Percentiles rank a stretch among this genome's conserved stretches.
Evolutionary conservation across 495 filamentous ascomycete species (phyloP).

Genomic region (Chaetomium cochliodes): DNA sequence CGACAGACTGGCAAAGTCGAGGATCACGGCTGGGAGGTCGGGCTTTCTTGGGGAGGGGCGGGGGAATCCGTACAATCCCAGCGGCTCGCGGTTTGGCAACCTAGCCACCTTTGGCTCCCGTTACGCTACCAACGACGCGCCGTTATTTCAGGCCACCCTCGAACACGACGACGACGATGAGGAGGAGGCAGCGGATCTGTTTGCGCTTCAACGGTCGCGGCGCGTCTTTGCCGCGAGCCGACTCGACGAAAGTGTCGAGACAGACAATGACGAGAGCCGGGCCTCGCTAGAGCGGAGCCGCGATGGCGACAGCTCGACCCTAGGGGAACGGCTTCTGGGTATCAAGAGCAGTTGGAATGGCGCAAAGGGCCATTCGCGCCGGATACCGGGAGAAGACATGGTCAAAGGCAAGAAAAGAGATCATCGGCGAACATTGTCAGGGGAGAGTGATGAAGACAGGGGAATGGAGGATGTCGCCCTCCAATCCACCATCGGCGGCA

Average conservation of each 20-base stretch:
- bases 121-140: conserved; percentile 67
- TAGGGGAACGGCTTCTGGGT: conserved; percentile 48
- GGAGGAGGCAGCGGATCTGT: conserved; percentile 87
- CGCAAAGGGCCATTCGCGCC: conserved; percentile 41
- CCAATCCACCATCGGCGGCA: conserved; percentile 59
- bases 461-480: conserved; percentile 87
- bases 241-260: conserved; percentile 76
- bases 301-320: conserved; percentile 43
- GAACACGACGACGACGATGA: conserved; percentile 91
- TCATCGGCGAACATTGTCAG: conserved; percentile 30
- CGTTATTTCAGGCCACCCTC: conserved; percentile 79
- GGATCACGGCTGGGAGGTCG: conserved; percentile 39
- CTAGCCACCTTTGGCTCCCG: conserved; percentile 77
- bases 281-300: conserved; percentile 57
- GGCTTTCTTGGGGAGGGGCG: conserved; percentile 39
- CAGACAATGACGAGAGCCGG: conserved; percentile 63
- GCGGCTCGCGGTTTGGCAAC: conserved; percentile 65
- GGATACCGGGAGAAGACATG: conserved; percentile 38
- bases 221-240: conserved; percentile 79
- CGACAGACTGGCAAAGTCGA: conserved; percentile 38
- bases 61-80: conserved; percentile 70
- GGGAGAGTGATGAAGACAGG: conserved; percentile 57
- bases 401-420: conserved; percentile 43
- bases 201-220: conserved; percentile 83
- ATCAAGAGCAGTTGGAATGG: conserved; percentile 63